These are phyloP conservation scores for Apiospora kogelbergensis DNA, from an alignment of 2,329 filamentous ascomycete species.

Conservation along the genomic window DNA sequence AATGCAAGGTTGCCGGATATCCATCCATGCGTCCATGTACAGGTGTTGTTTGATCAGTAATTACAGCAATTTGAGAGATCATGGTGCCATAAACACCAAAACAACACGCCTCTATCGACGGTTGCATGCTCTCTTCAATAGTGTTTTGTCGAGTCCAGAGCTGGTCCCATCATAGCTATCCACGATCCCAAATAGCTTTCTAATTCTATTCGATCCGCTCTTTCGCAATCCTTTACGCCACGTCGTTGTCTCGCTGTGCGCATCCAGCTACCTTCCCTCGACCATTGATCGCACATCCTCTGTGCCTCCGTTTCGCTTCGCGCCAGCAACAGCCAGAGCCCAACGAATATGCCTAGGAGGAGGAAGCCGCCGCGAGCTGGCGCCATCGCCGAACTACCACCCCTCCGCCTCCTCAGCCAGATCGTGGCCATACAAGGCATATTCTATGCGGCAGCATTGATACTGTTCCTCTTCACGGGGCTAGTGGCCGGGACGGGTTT, in stretches of 20 bases:
- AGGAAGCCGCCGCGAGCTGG: constrained; percentile 59
- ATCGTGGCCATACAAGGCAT: constrained; percentile 57
- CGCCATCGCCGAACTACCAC: constrained; percentile 61
- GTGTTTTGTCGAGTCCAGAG: neutral
- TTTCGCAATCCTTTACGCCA: neutral
- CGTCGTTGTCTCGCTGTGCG: neutral
- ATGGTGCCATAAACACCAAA: neutral
- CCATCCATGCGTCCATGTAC: neutral
- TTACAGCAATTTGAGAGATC: neutral
- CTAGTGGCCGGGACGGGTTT: constrained; percentile 59
- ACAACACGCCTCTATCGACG: neutral
- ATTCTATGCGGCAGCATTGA: constrained; percentile 52
- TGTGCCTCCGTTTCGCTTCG: neutral
- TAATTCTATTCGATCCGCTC: constrained; percentile 14
- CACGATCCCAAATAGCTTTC: neutral
- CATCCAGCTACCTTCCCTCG: neutral
- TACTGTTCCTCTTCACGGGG: constrained; percentile 58
- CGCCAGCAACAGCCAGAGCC: neutral
- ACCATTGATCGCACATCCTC: neutral
- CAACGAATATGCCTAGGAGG: constrained; percentile 46
- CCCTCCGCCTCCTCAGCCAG: constrained; percentile 58
- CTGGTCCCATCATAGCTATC: constrained; percentile 9
- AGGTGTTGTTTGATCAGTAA: neutral
- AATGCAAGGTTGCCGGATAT: constrained; percentile 5
- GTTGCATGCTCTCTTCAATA: neutral